Evolutionary conservation across 495 filamentous ascomycete genomes (phyloP), one percentile per base, ranked within the genome.

Genomic region (Talaromyces liani): DNA sequence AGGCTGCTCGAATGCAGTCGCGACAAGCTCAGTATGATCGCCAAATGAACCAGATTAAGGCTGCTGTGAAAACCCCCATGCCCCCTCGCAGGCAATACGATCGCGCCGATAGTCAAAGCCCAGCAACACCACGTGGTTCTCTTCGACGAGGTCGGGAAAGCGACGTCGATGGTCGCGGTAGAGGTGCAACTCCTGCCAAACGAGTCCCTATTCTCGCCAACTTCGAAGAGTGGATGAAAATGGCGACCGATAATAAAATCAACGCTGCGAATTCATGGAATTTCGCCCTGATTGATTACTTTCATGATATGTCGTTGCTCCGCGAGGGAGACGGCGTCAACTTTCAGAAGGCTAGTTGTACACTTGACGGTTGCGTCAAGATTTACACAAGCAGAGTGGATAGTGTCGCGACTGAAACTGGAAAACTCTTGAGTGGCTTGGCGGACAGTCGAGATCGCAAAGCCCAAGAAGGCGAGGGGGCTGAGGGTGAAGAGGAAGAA

Each of bases 201-300:
- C 89, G 94, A 49, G 91, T 96, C 34, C 95, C 94, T 0, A 89
- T 99, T 62, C 73, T 98, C 60, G 95, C 95, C 60, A 98, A 98
- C 75, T 99, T 98, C 69, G 94, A 99, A 74, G 95, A 99, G 71
- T 98, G 94, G 94, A 98, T 99, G 95, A 99, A 98, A 84, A 93
- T 98, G 91, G 95, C 95, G 9, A 98, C 93, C 24, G 94, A 99
- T 79, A 99, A 99, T 80, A 99, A 99, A 82, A 99, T 99, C 77
- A 99, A 98, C 71, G 95, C 94, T 49, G 87, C 90, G 25, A 99
- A 99, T 74, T 97, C 94, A 18, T 99, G 94, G 94, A 97, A 98
- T 70, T 97, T 99, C 75, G 94, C 94, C 2, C 84, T 99, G 6
- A 99, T 99, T 71, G 94, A 99, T 73, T 99, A 99, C 73, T 99